phyloP scores from a whole-genome alignment of 208 protist species.

The Wallacemonas rigidus region DNA sequence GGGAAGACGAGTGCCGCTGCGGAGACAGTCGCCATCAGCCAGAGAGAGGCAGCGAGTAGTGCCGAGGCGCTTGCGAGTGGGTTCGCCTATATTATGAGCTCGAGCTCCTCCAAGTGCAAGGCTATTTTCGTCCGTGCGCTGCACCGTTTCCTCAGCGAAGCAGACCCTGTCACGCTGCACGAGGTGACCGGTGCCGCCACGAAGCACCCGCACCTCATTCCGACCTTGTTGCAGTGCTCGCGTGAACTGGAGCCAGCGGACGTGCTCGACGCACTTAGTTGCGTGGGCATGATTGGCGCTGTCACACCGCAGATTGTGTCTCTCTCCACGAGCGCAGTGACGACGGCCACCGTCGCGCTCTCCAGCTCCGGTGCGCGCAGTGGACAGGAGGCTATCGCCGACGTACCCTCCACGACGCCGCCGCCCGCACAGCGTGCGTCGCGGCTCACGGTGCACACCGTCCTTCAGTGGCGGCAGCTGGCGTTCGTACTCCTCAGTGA shows the following conservation, averaged over 20 bases:
- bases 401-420: neutral
- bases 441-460: conserved; percentile 35
- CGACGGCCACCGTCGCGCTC: neutral
- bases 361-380: neutral
- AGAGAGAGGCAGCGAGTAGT: neutral
- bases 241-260: conserved; percentile 54
- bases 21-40: neutral
- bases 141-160: conserved; percentile 57
- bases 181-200: conserved; percentile 58
- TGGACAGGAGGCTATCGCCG: too few species aligned
- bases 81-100: conserved; percentile 71
- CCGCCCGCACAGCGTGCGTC: neutral
- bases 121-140: conserved; percentile 74
- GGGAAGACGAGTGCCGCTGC: neutral
- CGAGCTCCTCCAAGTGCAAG: conserved; percentile 75
- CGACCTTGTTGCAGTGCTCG: conserved; percentile 64
- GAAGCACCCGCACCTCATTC: conserved; percentile 45
- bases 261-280: conserved; percentile 59
- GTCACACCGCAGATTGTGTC: conserved; percentile 27
- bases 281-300: conserved; percentile 78
- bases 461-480: conserved; percentile 72
- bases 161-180: conserved; percentile 33
- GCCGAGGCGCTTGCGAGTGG: conserved; percentile 39
- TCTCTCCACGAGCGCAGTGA: neutral
- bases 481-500: conserved; percentile 60